Conservation (phyloP, 1,284 basidiomycete genomes). For the Rhizopogon parksii region DNA sequence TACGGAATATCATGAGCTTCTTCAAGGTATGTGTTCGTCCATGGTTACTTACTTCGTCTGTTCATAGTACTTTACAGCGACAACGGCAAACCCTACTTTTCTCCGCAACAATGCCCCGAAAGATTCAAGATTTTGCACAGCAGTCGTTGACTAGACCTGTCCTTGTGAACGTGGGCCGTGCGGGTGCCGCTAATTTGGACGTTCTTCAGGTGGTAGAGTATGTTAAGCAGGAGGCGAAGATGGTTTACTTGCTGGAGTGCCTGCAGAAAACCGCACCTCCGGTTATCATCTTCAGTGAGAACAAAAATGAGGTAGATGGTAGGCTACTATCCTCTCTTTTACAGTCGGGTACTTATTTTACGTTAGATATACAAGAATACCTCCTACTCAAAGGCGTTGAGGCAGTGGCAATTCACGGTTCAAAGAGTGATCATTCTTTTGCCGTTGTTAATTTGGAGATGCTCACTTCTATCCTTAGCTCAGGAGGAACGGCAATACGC, state of each 20-base stretch:
- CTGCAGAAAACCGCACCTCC: slow-evolving; percentile 98
- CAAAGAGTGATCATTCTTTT: slow-evolving; percentile 63
- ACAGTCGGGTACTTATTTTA: not conserved
- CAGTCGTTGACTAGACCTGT: slow-evolving; percentile 91
- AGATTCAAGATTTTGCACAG: slow-evolving; percentile 98
- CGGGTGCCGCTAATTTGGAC: slow-evolving; percentile 95
- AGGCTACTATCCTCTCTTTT: slow-evolving; percentile 15
- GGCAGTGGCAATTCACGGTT: slow-evolving; percentile 97
- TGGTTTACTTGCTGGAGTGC: slow-evolving; percentile 97
- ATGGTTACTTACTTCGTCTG: slow-evolving; percentile 10
- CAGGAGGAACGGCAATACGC: slow-evolving; percentile 99
- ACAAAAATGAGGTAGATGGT: slow-evolving; percentile 99
- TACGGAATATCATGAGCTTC: slow-evolving; percentile 97
- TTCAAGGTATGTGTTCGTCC: slow-evolving; percentile 64
- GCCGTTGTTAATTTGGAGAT: not conserved
- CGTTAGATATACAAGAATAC: slow-evolving; percentile 93
- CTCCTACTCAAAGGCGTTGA: slow-evolving; percentile 94
- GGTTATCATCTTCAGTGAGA: slow-evolving; percentile 97
- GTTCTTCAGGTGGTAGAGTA: slow-evolving; percentile 98
- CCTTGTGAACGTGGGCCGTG: slow-evolving; percentile 95
- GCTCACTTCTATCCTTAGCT: slow-evolving; percentile 39
- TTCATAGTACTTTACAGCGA: slow-evolving; percentile 40
- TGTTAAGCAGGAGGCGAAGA: slow-evolving; percentile 98
- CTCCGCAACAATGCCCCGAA: slow-evolving; percentile 98
- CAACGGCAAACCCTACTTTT: slow-evolving; percentile 97